A percentile compares a stretch with the other conserved stretches of the same genome.
Evolutionary conservation across 345 rosid species (phyloP).

Genomic region (Punica granatum): DNA sequence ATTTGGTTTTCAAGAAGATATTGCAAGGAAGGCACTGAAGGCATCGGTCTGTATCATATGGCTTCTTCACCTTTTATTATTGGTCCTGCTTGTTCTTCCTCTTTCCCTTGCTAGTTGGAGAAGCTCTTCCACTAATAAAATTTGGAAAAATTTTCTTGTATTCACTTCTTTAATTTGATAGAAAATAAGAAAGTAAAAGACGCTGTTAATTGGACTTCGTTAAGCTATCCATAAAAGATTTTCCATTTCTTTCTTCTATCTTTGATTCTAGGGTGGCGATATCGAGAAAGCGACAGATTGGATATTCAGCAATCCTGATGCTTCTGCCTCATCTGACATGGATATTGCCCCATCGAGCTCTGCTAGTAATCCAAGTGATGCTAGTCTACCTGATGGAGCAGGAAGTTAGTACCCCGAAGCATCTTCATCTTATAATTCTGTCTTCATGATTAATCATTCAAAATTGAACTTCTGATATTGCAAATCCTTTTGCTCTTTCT

Average conservation of each 20-base stretch:
- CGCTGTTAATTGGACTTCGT: not conserved
- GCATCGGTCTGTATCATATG: conserved; percentile 52
- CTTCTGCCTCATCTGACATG: conserved; percentile 59
- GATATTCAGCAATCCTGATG: conserved; percentile 90
- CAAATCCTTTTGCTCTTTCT: conserved; percentile 1
- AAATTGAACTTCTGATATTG: not conserved
- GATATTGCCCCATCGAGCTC: conserved; percentile 55
- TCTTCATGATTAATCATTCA: not conserved
- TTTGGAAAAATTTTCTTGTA: not conserved
- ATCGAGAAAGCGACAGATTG: conserved; percentile 97
- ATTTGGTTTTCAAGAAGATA: conserved; percentile 86
- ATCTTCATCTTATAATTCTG: not conserved
- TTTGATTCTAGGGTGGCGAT: conserved; percentile 61
- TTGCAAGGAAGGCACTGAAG: conserved; percentile 76
- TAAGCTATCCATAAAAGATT: not conserved
- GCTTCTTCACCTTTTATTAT: conserved; percentile 1
- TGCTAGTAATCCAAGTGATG: conserved; percentile 25
- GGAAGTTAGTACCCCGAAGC: conserved; percentile 64
- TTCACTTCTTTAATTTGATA: too few relatives aligned
- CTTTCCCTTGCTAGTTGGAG: not conserved
- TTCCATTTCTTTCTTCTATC: not conserved
- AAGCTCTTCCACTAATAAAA: not conserved
- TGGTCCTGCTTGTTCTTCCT: not conserved
- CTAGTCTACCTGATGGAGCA: conserved; percentile 73
- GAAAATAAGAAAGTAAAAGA: not conserved